These are phyloP conservation scores for Chloromonas sp. DNA, from an alignment of 163 green algal species.

Conservation along the genomic window DNA sequence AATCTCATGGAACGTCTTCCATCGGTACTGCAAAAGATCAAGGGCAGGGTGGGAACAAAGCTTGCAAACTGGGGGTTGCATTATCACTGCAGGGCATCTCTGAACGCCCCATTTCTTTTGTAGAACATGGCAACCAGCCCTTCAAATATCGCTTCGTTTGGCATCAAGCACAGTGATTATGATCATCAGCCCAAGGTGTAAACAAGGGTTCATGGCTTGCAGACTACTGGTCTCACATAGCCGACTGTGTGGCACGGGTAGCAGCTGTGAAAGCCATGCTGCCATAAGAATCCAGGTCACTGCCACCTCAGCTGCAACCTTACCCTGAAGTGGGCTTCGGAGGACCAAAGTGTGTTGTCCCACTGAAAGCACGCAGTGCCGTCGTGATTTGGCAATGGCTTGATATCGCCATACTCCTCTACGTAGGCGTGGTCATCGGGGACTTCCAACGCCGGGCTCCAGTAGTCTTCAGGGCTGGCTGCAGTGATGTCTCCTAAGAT, in stretches of 20 bases:
- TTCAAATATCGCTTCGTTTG: neutral
- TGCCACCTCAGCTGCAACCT: neutral
- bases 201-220: no score
- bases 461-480: slow-evolving; percentile 53
- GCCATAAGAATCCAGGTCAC: no score
- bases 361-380: slow-evolving; percentile 77
- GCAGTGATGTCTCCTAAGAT: neutral
- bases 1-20: slow-evolving; percentile 84
- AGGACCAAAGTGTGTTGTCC: slow-evolving; percentile 81
- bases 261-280: no score
- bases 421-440: slow-evolving; percentile 41
- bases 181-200: no score
- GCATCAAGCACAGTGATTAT: neutral
- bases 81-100: neutral
- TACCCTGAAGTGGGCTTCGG: slow-evolving; percentile 89
- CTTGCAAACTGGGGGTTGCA: neutral
- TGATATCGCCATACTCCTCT: slow-evolving; percentile 57
- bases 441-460: slow-evolving; percentile 47
- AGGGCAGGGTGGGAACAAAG: neutral
- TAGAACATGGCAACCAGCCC: neutral
- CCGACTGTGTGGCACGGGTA: no score
- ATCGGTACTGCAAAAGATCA: slow-evolving; percentile 74
- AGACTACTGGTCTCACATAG: no score
- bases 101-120: neutral
- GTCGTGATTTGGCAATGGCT: slow-evolving; percentile 73